These are phyloP conservation scores for Xylaria digitata DNA, from an alignment of 2,329 filamentous ascomycete genomes.

Conservation along the genomic window DNA sequence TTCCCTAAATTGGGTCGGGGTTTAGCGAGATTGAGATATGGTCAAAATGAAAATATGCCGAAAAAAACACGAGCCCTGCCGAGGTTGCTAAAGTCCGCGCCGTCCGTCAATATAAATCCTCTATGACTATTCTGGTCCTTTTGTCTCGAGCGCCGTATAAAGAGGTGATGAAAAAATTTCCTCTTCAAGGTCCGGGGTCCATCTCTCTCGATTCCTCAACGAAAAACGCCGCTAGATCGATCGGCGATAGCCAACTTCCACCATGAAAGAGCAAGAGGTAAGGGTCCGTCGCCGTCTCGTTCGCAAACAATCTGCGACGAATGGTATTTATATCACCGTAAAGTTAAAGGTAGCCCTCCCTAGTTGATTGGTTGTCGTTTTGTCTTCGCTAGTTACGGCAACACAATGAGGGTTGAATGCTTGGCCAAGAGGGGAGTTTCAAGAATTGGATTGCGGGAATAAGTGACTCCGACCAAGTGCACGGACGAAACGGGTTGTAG, in stretches of 20 bases:
- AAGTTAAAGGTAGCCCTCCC: neutral
- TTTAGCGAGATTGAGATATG: conserved; percentile 43
- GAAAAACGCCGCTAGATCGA: neutral
- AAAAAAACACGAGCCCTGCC: conserved; percentile 29
- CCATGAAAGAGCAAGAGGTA: neutral
- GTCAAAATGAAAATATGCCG: conserved; percentile 17
- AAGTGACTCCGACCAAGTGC: conserved; percentile 11
- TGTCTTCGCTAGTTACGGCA: neutral
- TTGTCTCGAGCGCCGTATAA: conserved; percentile 32
- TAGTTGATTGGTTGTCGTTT: neutral
- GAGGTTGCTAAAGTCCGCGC: conserved; percentile 33
- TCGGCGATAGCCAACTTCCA: neutral
- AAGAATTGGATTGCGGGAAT: conserved; percentile 4
- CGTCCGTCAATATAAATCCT: conserved; percentile 32
- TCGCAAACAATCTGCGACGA: conserved; percentile 18
- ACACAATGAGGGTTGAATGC: conserved; percentile 2
- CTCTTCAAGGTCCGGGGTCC: conserved; percentile 19
- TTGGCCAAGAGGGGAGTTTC: conserved; percentile 18
- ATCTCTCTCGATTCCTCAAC: neutral
- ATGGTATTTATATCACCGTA: neutral
- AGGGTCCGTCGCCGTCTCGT: neutral
- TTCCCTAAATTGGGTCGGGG: conserved; percentile 36
- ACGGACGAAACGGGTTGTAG: conserved; percentile 16
- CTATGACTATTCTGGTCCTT: conserved; percentile 26
- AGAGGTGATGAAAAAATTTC: conserved; percentile 42